These are phyloP conservation scores for Podospora pseudoanserina DNA, from an alignment of 495 filamentous ascomycete genomes.

Conservation along the genomic window DNA sequence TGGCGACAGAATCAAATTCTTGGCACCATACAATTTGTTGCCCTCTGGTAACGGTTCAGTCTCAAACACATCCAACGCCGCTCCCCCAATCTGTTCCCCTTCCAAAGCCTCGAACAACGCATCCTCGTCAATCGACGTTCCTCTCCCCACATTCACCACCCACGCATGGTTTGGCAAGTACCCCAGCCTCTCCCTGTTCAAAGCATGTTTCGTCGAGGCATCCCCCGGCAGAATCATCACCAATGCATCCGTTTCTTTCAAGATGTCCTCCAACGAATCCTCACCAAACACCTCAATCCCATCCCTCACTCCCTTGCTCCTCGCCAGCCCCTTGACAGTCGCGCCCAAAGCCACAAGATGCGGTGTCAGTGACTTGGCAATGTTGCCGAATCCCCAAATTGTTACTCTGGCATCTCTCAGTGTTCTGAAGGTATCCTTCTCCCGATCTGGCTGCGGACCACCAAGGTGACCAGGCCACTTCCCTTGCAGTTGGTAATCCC, in stretches of 20 bases:
- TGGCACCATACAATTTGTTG: constrained; percentile 37
- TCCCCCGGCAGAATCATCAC: constrained; percentile 68
- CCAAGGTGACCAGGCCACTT: constrained; percentile 57
- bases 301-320: constrained; percentile 57
- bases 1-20: constrained; percentile 42
- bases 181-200: constrained; percentile 59
- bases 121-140: constrained; percentile 74
- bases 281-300: constrained; percentile 50
- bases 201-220: constrained; percentile 68
- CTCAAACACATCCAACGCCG: constrained; percentile 78
- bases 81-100: constrained; percentile 60
- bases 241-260: constrained; percentile 66
- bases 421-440: constrained; percentile 47
- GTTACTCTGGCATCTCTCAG: constrained; percentile 47
- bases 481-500: constrained; percentile 50
- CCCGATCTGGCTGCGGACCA: constrained; percentile 52
- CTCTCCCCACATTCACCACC: constrained; percentile 79
- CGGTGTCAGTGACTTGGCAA: constrained; percentile 70
- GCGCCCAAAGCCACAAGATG: constrained; percentile 59
- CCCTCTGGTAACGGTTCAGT: constrained; percentile 57
- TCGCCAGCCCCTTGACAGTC: constrained; percentile 43
- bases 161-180: constrained; percentile 77
- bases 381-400: constrained; percentile 84
- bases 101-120: constrained; percentile 71
- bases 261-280: constrained; percentile 50